Conservation (phyloP, 305 asterid genomes). For the Solanum aculeatissimum region DNA sequence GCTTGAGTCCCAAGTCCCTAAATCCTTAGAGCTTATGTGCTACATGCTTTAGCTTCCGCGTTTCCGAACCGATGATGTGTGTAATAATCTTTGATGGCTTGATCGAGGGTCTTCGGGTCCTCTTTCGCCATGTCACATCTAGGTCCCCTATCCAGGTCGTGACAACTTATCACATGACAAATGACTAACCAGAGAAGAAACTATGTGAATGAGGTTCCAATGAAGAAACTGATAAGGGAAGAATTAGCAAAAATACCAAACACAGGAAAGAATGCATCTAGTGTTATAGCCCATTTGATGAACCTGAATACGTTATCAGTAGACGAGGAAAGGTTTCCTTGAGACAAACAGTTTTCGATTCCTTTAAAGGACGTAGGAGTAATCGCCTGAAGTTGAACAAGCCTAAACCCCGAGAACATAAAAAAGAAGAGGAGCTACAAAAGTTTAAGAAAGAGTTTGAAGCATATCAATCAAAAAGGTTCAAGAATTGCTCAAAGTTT, state of each 20-base stretch:
- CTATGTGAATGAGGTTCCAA: conserved; percentile 49
- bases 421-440: conserved; percentile 96
- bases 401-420: conserved; percentile 75
- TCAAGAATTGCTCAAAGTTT: conserved; percentile 45
- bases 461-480: conserved; percentile 66
- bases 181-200: conserved; percentile 26
- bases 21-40: too few relatives aligned
- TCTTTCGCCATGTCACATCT: too few relatives aligned
- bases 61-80: too few relatives aligned
- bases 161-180: conserved; percentile 30
- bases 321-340: conserved; percentile 26
- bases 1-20: too few relatives aligned
- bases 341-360: conserved; percentile 22
- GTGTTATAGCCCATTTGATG: conserved; percentile 93
- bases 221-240: conserved; percentile 60
- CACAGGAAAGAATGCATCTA: conserved; percentile 44
- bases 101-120: too few relatives aligned
- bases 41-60: too few relatives aligned
- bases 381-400: conserved; percentile 15
- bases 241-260: conserved; percentile 44
- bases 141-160: too few relatives aligned
- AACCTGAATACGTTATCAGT: conserved; percentile 65
- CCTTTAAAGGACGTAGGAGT: conserved; percentile 19
- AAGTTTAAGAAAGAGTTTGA: too few relatives aligned
- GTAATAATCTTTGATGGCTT: too few relatives aligned